phyloP scores from a whole-genome alignment of 441 rosid species.

The Flueggea neowawraea region DNA sequence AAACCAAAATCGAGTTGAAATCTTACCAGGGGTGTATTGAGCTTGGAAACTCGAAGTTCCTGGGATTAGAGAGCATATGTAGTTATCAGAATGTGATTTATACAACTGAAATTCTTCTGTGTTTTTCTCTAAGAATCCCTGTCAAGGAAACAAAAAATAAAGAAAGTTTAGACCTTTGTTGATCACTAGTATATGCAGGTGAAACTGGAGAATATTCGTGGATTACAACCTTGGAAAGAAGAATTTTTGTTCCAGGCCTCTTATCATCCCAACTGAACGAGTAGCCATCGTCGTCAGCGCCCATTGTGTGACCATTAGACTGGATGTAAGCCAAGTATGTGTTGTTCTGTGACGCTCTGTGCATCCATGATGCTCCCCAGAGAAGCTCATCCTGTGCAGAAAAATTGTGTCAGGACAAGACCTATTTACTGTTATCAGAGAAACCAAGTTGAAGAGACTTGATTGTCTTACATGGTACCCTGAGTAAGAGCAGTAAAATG shows the following conservation, averaged over 20 bases:
- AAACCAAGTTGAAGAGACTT: not conserved
- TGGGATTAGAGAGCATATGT: slow-evolving; percentile 70
- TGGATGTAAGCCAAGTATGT: slow-evolving; percentile 55
- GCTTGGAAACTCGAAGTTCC: slow-evolving; percentile 62
- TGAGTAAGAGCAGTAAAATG: slow-evolving; percentile 77
- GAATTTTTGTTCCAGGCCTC: slow-evolving; percentile 70
- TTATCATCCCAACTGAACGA: slow-evolving; percentile 94
- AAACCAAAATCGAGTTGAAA: not conserved
- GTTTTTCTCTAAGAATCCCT: slow-evolving; percentile 62
- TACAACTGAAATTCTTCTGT: slow-evolving; percentile 38
- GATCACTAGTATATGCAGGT: not conserved
- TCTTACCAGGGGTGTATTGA: slow-evolving; percentile 58
- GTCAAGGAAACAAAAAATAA: slow-evolving; percentile 6
- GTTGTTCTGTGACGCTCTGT: slow-evolving; percentile 60
- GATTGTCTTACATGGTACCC: slow-evolving; percentile 47
- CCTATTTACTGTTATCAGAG: not conserved
- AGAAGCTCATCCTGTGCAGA: slow-evolving; percentile 74
- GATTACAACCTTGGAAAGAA: slow-evolving; percentile 57
- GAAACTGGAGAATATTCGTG: too few species aligned
- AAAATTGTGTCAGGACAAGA: slow-evolving; percentile 2
- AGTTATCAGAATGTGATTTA: slow-evolving; percentile 65
- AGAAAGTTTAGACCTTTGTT: not conserved
- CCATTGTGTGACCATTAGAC: slow-evolving; percentile 61
- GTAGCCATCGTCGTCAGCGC: slow-evolving; percentile 51
- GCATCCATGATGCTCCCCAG: slow-evolving; percentile 97